Percentiles rank a stretch among this genome's conserved stretches.
Evolutionary conservation across 768 basidiomycete species (phyloP).

Genomic region (Podaxis pistillaris): DNA sequence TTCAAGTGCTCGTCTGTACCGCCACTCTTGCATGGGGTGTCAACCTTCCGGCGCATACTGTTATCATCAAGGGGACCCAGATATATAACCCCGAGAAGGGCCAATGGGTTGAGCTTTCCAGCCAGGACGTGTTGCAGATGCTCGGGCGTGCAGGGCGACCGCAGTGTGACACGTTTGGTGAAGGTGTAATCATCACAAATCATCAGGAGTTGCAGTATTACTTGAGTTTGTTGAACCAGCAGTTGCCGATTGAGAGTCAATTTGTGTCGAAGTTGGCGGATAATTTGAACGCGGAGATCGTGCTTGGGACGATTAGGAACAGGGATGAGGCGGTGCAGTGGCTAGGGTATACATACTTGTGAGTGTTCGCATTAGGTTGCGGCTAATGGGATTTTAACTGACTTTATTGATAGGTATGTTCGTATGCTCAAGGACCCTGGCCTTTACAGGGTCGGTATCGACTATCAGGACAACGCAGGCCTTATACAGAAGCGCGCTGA

Average conservation of each 20-base stretch:
- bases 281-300: constrained; percentile 96
- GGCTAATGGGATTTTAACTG: not conserved
- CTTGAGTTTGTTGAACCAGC: constrained; percentile 91
- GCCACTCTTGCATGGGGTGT: constrained; percentile 99
- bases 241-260: constrained; percentile 96
- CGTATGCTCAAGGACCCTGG: constrained; percentile 91
- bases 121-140: constrained; percentile 98
- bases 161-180: constrained; percentile 95
- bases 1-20: constrained; percentile 95
- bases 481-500: constrained; percentile 89
- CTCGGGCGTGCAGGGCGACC: constrained; percentile 96
- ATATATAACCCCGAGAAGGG: constrained; percentile 99
- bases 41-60: constrained; percentile 95
- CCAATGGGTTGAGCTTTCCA: constrained; percentile 93
- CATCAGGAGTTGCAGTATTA: constrained; percentile 98
- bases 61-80: constrained; percentile 99
- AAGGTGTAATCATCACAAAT: constrained; percentile 98
- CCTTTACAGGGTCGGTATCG: constrained; percentile 83
- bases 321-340: constrained; percentile 97
- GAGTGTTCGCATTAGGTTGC: constrained; percentile 28
- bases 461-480: constrained; percentile 75
- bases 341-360: constrained; percentile 95
- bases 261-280: constrained; percentile 91
- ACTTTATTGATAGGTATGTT: constrained; percentile 62
- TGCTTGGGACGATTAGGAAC: constrained; percentile 87